These are phyloP conservation scores for Taiwanofungus camphoratus DNA, from an alignment of 1,284 basidiomycete genomes.

Conservation along the genomic window DNA sequence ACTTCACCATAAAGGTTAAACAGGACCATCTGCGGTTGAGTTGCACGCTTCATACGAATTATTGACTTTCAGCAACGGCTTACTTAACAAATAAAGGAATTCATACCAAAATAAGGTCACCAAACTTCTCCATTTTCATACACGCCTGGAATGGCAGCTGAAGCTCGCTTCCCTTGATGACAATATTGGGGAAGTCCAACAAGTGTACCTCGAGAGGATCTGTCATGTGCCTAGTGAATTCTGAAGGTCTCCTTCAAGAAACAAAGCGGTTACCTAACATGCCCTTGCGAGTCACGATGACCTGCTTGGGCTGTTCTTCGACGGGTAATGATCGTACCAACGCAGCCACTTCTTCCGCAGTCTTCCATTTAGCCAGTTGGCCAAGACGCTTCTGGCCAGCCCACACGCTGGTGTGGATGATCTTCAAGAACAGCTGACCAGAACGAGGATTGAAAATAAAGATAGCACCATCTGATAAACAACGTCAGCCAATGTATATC, in stretches of 20 bases:
- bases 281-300: constrained; percentile 99
- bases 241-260: neutral
- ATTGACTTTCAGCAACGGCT: neutral
- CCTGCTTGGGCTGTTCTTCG: constrained; percentile 99
- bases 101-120: constrained; percentile 86
- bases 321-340: constrained; percentile 95
- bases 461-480: constrained; percentile 82
- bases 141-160: constrained; percentile 99
- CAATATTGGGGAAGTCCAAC: constrained; percentile 99
- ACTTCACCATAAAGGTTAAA: constrained; percentile 89
- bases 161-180: constrained; percentile 98
- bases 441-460: constrained; percentile 99
- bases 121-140: constrained; percentile 99
- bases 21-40: constrained; percentile 98
- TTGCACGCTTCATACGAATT: constrained; percentile 56
- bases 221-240: constrained; percentile 23
- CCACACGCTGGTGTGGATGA: constrained; percentile 99
- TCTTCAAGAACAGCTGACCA: constrained; percentile 97
- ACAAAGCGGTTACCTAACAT: constrained; percentile 72
- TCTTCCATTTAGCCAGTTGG: constrained; percentile 99
- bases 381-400: constrained; percentile 99
- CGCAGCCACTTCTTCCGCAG: constrained; percentile 99
- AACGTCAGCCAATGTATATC: constrained; percentile 3
- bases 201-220: constrained; percentile 97
- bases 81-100: constrained; percentile 4